These are phyloP conservation scores for Aureobasidium sp. DNA, from an alignment of 2,329 filamentous ascomycete genomes.

Conservation along the genomic window DNA sequence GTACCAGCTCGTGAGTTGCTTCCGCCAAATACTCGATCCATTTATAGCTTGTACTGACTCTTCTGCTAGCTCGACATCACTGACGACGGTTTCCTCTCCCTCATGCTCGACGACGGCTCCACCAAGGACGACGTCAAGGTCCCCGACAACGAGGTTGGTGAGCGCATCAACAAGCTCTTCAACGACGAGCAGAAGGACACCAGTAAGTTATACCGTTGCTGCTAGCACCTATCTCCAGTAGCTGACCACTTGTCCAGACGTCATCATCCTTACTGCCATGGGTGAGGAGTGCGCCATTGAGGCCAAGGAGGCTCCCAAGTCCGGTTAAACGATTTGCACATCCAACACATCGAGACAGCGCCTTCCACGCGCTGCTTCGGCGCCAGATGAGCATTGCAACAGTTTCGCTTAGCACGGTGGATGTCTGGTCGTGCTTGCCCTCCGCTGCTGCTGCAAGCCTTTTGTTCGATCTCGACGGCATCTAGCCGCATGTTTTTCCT, in stretches of 20 bases:
- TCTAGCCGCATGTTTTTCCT: conserved; percentile 15
- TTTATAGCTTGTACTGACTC: conserved; percentile 19
- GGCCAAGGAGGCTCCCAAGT: conserved; percentile 78
- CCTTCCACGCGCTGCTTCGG: conserved; percentile 19
- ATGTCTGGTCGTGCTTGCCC: background rate
- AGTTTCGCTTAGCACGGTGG: background rate
- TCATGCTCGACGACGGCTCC: conserved; percentile 80
- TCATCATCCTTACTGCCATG: conserved; percentile 92
- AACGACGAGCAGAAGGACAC: conserved; percentile 79
- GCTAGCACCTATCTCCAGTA: background rate
- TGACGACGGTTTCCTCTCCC: conserved; percentile 89
- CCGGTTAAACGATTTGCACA: conserved; percentile 17
- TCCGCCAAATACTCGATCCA: background rate
- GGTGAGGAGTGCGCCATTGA: conserved; percentile 89
- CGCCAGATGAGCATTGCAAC: conserved; percentile 17
- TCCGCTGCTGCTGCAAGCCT: conserved; percentile 11
- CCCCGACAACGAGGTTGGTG: conserved; percentile 81
- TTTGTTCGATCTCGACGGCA: conserved; percentile 15
- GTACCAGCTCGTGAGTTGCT: conserved; percentile 78
- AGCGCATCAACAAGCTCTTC: conserved; percentile 80
- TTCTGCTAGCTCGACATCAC: conserved; percentile 72
- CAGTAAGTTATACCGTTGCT: conserved; percentile 57
- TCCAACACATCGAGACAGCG: conserved; percentile 14
- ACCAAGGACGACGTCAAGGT: conserved; percentile 94
- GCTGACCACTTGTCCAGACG: conserved; percentile 51